Evolutionary conservation across 2,329 filamentous ascomycete genomes (phyloP).

Genomic region (Exophiala viscosa): DNA sequence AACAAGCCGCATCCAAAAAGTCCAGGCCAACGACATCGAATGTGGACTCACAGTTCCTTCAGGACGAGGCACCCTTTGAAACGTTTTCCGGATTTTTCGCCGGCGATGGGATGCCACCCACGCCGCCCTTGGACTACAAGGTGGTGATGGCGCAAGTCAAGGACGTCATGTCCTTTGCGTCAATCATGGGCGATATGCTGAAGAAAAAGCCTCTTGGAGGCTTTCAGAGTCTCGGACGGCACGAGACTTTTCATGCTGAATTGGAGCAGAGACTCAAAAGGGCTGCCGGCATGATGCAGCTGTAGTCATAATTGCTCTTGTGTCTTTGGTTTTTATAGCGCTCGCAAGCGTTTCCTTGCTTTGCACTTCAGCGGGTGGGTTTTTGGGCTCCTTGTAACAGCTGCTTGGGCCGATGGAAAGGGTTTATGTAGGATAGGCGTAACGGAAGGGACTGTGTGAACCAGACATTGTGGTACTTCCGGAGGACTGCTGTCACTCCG

Average conservation of each 20-base stretch:
- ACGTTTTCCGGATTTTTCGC: conserved; percentile 16
- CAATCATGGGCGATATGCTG: conserved; percentile 21
- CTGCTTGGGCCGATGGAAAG: no score
- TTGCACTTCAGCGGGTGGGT: neutral
- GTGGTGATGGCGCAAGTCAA: conserved; percentile 3
- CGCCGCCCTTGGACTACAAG: conserved; percentile 9
- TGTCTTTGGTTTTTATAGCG: neutral
- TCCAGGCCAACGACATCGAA: neutral
- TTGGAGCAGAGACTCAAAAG: conserved; percentile 23
- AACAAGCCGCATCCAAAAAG: conserved; percentile 3
- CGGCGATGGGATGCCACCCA: neutral
- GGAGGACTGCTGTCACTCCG: no score
- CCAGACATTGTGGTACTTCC: no score
- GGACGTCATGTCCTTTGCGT: conserved; percentile 19
- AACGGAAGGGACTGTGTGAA: no score
- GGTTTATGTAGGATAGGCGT: no score
- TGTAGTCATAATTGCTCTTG: conserved; percentile 5
- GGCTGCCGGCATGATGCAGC: conserved; percentile 4
- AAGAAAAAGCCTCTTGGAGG: conserved; percentile 26
- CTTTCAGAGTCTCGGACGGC: conserved; percentile 25
- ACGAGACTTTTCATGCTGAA: conserved; percentile 26
- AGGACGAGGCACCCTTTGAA: conserved; percentile 21
- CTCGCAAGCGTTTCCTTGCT: neutral
- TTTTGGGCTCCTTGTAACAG: neutral
- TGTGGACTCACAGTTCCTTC: conserved; percentile 18